Base-by-base conservation (phyloP, 2,329 filamentous ascomycete species). In the Apiospora sp. region DNA sequence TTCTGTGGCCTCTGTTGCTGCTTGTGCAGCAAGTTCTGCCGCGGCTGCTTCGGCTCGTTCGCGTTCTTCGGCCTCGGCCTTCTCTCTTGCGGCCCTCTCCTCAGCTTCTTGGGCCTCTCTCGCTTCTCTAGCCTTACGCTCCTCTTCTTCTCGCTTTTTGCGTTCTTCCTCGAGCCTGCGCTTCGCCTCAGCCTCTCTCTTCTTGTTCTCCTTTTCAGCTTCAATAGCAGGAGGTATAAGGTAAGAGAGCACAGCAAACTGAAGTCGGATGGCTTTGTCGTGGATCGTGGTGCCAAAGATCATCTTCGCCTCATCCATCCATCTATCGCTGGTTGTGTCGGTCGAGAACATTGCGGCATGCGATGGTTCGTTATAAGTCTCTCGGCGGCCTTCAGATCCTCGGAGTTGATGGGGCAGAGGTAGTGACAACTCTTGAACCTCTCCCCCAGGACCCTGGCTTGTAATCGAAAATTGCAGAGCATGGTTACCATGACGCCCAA, bases 221-320 rank as follows among this genome's bases (percentile, higher is more conserved):
- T 96, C 92, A 73, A 98, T 92, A 10, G 96, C 95, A 30, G 93
- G 92, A 54, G 96, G 96, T 3, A 96, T 92, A 74, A 99, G 88
- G 54, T 91, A 84, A 64, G 90, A 91, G 54, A 94, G 86, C 37
- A 99, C 88, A 2, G 90, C 88, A 76, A 90, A 92, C 75, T 92
- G 84, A 22, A 97, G 86, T 71, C 90, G 89, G 73, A 89, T 86
- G 2, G 91, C 89, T 79, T 93, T 93, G 68, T 98, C 95, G 4
- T 89, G 80, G 68, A 84, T 87, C 30, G 86, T 83, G 37, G 93
- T 93, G 81, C 93, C 93, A 81, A 96, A 98, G 0, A 98, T 87
- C 81, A 99, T 91, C 75, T 92, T 92, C 12, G 95, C 92, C 81
- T 98, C 97, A 79, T 98, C 94, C 79, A 93, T 90, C 92, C 97